These are phyloP conservation scores for Barnettozyma populi DNA, from an alignment of 805 yeast genomes.

Conservation along the genomic window DNA sequence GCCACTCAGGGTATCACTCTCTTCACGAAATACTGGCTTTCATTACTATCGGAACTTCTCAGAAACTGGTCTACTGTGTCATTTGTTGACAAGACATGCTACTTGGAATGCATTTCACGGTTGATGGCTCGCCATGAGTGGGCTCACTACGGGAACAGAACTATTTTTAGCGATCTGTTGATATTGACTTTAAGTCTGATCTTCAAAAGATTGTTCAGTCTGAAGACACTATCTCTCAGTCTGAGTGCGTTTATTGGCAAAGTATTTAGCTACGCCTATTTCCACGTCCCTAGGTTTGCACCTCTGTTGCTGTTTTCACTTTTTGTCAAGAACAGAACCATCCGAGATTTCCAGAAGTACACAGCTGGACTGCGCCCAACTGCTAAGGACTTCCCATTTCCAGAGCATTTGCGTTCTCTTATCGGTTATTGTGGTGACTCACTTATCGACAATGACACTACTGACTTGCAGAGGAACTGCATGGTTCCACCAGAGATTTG, in stretches of 20 bases:
- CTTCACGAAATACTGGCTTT: conserved; percentile 10
- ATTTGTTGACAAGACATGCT: conserved; percentile 21
- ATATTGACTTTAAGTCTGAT: conserved; percentile 7
- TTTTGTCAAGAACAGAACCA: conserved; percentile 45
- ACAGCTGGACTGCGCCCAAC: not conserved
- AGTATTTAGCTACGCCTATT: conserved; percentile 51
- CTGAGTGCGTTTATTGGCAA: conserved; percentile 50
- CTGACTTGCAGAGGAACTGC: conserved; percentile 32
- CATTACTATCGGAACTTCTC: conserved; percentile 8
- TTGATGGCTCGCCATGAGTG: conserved; percentile 23
- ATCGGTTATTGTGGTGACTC: conserved; percentile 19
- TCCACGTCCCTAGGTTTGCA: conserved; percentile 43
- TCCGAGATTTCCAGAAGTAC: conserved; percentile 25
- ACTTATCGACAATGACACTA: conserved; percentile 10
- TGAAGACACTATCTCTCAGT: conserved; percentile 15
- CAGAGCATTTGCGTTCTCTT: conserved; percentile 12
- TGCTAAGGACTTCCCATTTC: not conserved
- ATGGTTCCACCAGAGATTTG: conserved; percentile 32
- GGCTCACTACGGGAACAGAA: conserved; percentile 18
- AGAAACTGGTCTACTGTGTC: conserved; percentile 8
- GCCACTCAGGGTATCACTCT: not conserved
- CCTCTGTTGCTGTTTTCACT: conserved; percentile 50
- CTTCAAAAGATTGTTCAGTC: conserved; percentile 12
- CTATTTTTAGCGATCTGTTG: conserved; percentile 9
- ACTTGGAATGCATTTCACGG: conserved; percentile 30